Evolutionary conservation across 768 basidiomycete species (phyloP).

Genomic region (Hygrocybe punicea): DNA sequence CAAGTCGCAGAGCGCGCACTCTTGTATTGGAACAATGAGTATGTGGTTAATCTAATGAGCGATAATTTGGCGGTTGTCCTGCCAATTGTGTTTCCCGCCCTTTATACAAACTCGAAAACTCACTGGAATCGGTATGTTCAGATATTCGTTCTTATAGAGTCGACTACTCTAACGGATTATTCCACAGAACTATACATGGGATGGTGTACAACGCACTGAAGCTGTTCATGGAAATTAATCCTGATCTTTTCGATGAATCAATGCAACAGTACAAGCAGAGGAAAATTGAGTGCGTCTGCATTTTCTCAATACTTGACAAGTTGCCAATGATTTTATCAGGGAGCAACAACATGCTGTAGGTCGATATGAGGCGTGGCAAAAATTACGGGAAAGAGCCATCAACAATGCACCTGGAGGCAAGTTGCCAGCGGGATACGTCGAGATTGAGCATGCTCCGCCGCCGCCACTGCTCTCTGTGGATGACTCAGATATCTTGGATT

Average conservation of each 20-base stretch:
- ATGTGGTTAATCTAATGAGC: conserved; percentile 98
- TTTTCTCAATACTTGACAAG: neutral
- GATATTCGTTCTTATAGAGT: conserved; percentile 3
- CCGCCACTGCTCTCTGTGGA: conserved; percentile 74
- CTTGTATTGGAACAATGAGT: conserved; percentile 99
- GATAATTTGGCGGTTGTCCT: conserved; percentile 86
- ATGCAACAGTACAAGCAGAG: conserved; percentile 91
- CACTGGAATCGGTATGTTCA: conserved; percentile 96
- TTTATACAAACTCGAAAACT: conserved; percentile 92
- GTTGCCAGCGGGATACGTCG: conserved; percentile 67
- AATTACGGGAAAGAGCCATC: conserved; percentile 71
- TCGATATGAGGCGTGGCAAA: conserved; percentile 89
- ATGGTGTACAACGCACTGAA: conserved; percentile 99
- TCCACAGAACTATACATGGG: conserved; percentile 87
- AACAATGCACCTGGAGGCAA: conserved; percentile 65
- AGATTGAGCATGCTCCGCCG: conserved; percentile 68
- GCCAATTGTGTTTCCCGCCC: conserved; percentile 94
- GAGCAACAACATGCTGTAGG: conserved; percentile 83
- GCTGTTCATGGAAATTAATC: conserved; percentile 98
- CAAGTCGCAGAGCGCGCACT: conserved; percentile 97
- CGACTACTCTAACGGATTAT: conserved; percentile 6
- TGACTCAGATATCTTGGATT: conserved; percentile 81
- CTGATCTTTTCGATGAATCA: conserved; percentile 89
- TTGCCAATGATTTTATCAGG: conserved; percentile 41
- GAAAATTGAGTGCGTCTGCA: conserved; percentile 69